Evolutionary conservation across 2,329 filamentous ascomycete genomes (phyloP), one percentile per base, ranked within the genome.

Genomic region (Xylaria sp.): DNA sequence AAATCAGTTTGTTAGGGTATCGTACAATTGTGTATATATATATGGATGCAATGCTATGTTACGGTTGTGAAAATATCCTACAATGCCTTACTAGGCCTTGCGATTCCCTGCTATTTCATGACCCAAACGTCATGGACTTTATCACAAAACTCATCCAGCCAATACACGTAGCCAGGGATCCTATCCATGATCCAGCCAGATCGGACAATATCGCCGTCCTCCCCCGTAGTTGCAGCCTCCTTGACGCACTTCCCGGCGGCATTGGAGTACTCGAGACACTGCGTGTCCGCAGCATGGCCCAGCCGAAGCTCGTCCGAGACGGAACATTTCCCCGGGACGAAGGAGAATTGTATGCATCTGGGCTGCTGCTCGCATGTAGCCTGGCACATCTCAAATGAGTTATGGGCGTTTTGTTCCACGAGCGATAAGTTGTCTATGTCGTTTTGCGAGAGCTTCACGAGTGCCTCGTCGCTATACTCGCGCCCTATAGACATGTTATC

Each of bases 301-400:
- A 72, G 30, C 5, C 71, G 72, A 23, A 74, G 32, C 39, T 73
- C 55, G 6, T 70, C 62, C 3, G 72, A 72, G 30, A 66, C 70
- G 3, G 66, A 65, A 61, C 72, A 74, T 39, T 52, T 68, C 4
- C 70, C 72, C 8, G 66, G 62, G 1, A 64, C 25, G 58, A 67
- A 72, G 39, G 72, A 74, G 20, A 72, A 74, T 48, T 72, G 72
- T 20, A 73, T 70, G 36, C 72, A 74, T 12, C 55, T 34, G 4
- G 72, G 69, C 23, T 69, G 65, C 20, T 69, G 65, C 20, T 67
- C 28, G 62, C 72, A 74, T 12, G 65, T 65, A 10, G 63, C 48
- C 48, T 52, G 59, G 28, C 72, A 74, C 70, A 70, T 69, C 23
- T 70, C 66, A 30, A 70, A 68, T 1, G 71, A 72, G 39, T 30